Evolutionary conservation across 306 rosid species (phyloP).

Genomic region (Phaseolus lunatus): DNA sequence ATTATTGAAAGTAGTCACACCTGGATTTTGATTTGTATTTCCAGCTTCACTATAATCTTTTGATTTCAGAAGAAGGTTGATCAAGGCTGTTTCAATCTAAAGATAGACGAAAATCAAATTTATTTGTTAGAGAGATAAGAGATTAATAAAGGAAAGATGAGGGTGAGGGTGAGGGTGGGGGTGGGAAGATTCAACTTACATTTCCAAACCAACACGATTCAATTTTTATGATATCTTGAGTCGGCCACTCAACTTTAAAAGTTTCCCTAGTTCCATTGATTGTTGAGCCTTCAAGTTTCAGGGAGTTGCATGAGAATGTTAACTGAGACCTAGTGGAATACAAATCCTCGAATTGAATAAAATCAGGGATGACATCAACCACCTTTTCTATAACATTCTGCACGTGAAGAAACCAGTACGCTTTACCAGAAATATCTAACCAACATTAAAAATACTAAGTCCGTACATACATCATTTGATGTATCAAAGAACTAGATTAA

Average conservation of each 20-base stretch:
- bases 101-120: constrained; percentile 38
- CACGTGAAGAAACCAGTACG: constrained; percentile 37
- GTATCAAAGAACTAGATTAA: constrained; percentile 19
- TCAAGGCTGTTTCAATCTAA: constrained; percentile 70
- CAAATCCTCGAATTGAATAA: constrained; percentile 51
- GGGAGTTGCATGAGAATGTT: constrained; percentile 59
- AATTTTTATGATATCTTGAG: constrained; percentile 54
- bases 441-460: constrained; percentile 1
- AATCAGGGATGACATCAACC: constrained; percentile 61
- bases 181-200: constrained; percentile 40
- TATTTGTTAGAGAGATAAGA: constrained; percentile 20
- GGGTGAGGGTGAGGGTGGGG: too few relatives aligned
- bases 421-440: constrained; percentile 19
- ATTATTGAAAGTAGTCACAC: constrained; percentile 49
- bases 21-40: constrained; percentile 58
- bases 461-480: background rate
- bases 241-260: constrained; percentile 58
- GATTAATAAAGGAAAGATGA: background rate
- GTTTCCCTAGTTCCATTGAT: constrained; percentile 47
- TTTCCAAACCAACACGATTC: constrained; percentile 62
- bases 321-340: constrained; percentile 52
- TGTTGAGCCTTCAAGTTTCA: constrained; percentile 57
- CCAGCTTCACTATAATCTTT: constrained; percentile 52
- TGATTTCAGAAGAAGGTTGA: constrained; percentile 55
- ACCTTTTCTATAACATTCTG: constrained; percentile 55